A percentile compares a stretch with the other conserved stretches of the same genome.
Conservation (phyloP, 2,329 filamentous ascomycete genomes). For the Aspergillus brunneoviolaceus region DNA sequence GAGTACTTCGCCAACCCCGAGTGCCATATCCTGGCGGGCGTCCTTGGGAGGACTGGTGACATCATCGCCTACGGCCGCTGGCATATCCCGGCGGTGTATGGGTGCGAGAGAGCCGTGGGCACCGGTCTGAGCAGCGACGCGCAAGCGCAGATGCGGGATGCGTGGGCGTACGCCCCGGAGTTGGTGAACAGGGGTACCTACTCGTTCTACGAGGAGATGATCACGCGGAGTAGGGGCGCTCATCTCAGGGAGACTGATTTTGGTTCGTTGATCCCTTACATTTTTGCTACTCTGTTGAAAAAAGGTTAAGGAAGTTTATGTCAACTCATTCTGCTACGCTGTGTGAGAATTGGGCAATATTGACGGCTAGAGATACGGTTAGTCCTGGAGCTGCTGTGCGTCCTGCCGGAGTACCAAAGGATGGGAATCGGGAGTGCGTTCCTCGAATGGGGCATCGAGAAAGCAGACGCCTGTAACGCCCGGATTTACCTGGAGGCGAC, state of each 20-base stretch:
- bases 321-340: no score
- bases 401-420: not conserved
- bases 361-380: not conserved
- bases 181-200: not conserved
- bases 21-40: not conserved
- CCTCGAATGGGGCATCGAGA: conserved; percentile 46
- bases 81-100: not conserved
- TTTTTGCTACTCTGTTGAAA: no score
- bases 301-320: no score
- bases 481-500: conserved; percentile 55
- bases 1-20: not conserved
- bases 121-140: not conserved
- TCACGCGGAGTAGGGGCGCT: not conserved
- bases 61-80: not conserved
- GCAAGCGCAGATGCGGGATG: not conserved
- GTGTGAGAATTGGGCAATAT: not conserved
- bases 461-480: conserved; percentile 45
- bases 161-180: not conserved
- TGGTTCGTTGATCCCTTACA: not conserved
- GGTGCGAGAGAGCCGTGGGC: not conserved
- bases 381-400: not conserved
- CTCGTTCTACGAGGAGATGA: not conserved
- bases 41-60: not conserved
- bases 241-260: not conserved
- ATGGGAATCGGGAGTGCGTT: not conserved